Evolutionary conservation across 2,329 filamentous ascomycete genomes (phyloP).

Genomic region (Fusarium albidum): DNA sequence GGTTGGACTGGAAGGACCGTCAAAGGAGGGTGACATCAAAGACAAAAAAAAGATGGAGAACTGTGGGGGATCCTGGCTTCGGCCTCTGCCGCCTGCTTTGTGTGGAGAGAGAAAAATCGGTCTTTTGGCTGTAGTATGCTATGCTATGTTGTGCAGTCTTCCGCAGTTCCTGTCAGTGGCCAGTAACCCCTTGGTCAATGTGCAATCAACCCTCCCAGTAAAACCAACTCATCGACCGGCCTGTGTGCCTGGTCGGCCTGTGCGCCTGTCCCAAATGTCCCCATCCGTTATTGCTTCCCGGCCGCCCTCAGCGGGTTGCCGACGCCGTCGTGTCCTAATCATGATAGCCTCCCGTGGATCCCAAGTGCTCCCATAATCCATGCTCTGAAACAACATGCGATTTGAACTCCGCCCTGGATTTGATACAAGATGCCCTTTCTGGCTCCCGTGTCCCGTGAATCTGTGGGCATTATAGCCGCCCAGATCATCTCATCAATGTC

Average conservation of each 20-base stretch:
- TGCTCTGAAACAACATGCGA: conserved; percentile 45
- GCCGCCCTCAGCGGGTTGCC: conserved; percentile 22
- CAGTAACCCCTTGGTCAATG: conserved; percentile 33
- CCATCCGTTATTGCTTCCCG: conserved; percentile 25
- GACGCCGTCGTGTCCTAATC: conserved; percentile 44
- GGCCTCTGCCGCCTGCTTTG: conserved; percentile 21
- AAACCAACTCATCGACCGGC: conserved; percentile 35
- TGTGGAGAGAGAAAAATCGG: conserved; percentile 34
- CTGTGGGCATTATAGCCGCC: conserved; percentile 36
- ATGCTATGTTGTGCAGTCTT: conserved; percentile 41
- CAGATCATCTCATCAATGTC: conserved; percentile 31
- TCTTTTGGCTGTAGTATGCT: conserved; percentile 42
- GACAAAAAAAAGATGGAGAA: conserved; percentile 10
- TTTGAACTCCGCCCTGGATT: conserved; percentile 43
- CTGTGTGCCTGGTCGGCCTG: conserved; percentile 36
- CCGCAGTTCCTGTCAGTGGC: conserved; percentile 38
- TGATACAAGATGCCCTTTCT: conserved; percentile 43
- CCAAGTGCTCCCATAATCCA: conserved; percentile 45
- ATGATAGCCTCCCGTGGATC: conserved; percentile 40
- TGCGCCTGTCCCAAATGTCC: conserved; percentile 38
- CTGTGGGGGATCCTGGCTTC: conserved; percentile 22
- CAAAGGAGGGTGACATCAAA: conserved; percentile 9
- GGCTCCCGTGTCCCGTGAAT: conserved; percentile 37
- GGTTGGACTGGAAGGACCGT: conserved; percentile 4
- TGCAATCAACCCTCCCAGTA: conserved; percentile 35